These are phyloP conservation scores for Rutstroemia sp. DNA, from an alignment of 2,329 filamentous ascomycete genomes.

Conservation along the genomic window DNA sequence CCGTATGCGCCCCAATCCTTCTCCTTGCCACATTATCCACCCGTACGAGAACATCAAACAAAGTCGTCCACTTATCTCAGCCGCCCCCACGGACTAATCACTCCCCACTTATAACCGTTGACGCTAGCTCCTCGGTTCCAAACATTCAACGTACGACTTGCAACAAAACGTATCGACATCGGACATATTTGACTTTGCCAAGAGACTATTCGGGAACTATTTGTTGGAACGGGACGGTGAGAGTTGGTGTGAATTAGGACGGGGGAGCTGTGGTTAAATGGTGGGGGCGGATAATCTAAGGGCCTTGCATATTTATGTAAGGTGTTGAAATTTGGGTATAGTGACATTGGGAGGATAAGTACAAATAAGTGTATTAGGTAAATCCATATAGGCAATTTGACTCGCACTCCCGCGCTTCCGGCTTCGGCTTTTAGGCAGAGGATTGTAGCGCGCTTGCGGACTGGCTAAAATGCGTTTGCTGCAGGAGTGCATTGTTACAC, in stretches of 20 bases:
- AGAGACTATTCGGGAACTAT: not conserved
- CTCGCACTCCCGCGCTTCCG: constrained; percentile 5
- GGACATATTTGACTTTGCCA: not conserved
- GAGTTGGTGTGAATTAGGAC: not conserved
- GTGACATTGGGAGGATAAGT: not conserved
- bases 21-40: not conserved
- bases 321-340: not conserved
- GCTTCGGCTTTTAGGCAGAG: constrained; percentile 2
- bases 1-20: too few relatives aligned
- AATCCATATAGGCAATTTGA: constrained; percentile 5
- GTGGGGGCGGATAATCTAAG: not conserved
- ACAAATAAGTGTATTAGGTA: not conserved
- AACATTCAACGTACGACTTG: constrained; percentile 11
- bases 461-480: not conserved
- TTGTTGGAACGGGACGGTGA: not conserved
- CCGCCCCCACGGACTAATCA: too few relatives aligned
- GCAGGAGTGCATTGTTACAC: not conserved
- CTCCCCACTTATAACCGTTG: not conserved
- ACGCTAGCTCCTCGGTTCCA: constrained; percentile 7
- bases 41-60: not conserved
- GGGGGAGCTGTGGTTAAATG: constrained; percentile 1
- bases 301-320: not conserved
- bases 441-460: constrained; percentile 5
- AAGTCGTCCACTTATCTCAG: too few relatives aligned
- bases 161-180: constrained; percentile 10